Conservation (phyloP, 2,329 filamentous ascomycete genomes). For the Tolypocladium album region DNA sequence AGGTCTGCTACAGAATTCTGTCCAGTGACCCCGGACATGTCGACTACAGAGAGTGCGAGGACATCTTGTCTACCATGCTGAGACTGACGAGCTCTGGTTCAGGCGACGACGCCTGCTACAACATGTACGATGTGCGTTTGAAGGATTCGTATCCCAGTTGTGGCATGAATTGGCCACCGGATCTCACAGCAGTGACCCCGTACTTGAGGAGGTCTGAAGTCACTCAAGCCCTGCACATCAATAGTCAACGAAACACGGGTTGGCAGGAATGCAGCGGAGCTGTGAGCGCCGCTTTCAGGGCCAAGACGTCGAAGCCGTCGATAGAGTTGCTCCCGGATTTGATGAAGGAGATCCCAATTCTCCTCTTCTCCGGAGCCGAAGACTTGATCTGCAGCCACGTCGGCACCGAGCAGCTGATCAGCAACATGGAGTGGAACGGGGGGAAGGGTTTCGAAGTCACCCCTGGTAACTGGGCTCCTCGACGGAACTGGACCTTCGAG, state of each 20-base stretch:
- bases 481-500: constrained; percentile 89
- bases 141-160: constrained; percentile 72
- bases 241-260: constrained; percentile 68
- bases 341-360: constrained; percentile 63
- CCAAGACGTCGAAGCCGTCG: constrained; percentile 60
- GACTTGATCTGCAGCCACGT: constrained; percentile 97
- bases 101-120: constrained; percentile 56
- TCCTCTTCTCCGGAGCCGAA: constrained; percentile 87
- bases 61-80: constrained; percentile 64
- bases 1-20: constrained; percentile 55
- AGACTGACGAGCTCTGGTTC: constrained; percentile 47
- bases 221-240: constrained; percentile 68
- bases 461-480: constrained; percentile 83
- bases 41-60: constrained; percentile 62
- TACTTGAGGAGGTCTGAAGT: constrained; percentile 83
- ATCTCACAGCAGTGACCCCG: constrained; percentile 64
- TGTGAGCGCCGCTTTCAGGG: constrained; percentile 62
- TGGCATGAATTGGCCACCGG: constrained; percentile 97
- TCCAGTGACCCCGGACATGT: constrained; percentile 40
- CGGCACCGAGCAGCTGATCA: constrained; percentile 84
- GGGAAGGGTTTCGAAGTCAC: constrained; percentile 84
- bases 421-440: constrained; percentile 84
- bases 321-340: constrained; percentile 67
- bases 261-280: constrained; percentile 85
- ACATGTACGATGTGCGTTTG: constrained; percentile 95